Evolutionary conservation across 164 flowering plant species (phyloP), one percentile per base, ranked within the genome.

Genomic region (Vitis labrusca): DNA sequence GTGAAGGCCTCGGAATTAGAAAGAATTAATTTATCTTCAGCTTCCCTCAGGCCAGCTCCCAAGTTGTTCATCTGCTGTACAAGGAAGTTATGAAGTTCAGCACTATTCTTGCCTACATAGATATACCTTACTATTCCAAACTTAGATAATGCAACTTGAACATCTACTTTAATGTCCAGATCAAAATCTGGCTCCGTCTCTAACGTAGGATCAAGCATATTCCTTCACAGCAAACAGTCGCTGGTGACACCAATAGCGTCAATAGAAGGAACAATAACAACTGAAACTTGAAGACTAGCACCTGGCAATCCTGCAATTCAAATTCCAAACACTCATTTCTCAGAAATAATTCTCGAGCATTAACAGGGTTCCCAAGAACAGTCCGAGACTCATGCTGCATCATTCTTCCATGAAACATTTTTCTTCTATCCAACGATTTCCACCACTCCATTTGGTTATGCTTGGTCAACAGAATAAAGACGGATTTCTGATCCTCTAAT

Each of bases 151-250:
- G 91, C 94, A 2, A 84, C 95, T 76, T 82, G 80, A 27, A 91
- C 94, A 72, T 92, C 97, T 62, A 92, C 99, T 78, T 88, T 87
- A 16, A 94, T 94, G 78, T 92, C 99, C 81, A 87, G 66, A 76
- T 92, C 97, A 79, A 94, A 94, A 74, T 89, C 95, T 51, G 94
- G 89, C 44, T 92, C 97, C 10, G 83, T 78, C 97, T 94, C 98
- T 10, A 70, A 6, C 2, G 63, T 80, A 14, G 97, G 97, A 81
- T 94, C 97, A 84, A 94, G 92, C 98, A 94, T 94, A 78, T 92
- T 91, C 78, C 89, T 92, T 78, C 92, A 67, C 65, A 89, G 66
- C 44, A 94, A 66, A 66, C 97, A 94, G 76, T 94, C 97, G 80
- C 90, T 94, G 44, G 94, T 93, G 54, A 71, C 76, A 61, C 98